A percentile compares a stretch with the other conserved stretches of the same genome.
phyloP scores from a whole-genome alignment of 768 basidiomycete species.

The Mycena indigotica region DNA sequence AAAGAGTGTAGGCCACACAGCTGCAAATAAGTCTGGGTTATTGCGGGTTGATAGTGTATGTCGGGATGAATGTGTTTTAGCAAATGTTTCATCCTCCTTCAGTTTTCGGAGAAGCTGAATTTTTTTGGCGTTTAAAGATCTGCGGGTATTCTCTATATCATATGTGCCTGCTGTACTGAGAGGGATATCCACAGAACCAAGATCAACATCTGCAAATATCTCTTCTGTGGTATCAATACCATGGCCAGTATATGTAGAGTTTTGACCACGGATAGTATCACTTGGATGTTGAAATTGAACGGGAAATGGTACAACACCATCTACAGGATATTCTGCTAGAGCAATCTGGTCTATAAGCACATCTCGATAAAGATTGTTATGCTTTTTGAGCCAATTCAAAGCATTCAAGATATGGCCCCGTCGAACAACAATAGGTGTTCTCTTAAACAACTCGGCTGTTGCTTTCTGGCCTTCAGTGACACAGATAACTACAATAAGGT shows the following conservation, averaged over 20 bases:
- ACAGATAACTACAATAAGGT: constrained; percentile 20
- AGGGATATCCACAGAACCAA: neutral
- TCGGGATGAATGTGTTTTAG: neutral
- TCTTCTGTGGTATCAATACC: constrained; percentile 13
- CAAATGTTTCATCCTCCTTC: neutral
- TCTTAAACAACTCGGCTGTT: constrained; percentile 5
- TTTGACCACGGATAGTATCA: constrained; percentile 11
- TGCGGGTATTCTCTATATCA: too few relatives aligned
- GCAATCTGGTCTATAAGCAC: constrained; percentile 8
- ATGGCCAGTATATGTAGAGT: constrained; percentile 18
- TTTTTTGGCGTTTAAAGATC: neutral
- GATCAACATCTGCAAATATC: neutral
- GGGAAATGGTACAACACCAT: constrained; percentile 9
- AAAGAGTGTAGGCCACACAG: constrained; percentile 17
- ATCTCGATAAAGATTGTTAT: constrained; percentile 19
- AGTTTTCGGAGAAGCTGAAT: neutral
- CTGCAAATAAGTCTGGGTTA: constrained; percentile 19
- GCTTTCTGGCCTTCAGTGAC: constrained; percentile 5
- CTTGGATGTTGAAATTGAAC: constrained; percentile 11
- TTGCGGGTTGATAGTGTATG: constrained; percentile 2
- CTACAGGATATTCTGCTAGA: constrained; percentile 14
- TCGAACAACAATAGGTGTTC: constrained; percentile 21
- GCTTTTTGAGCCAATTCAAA: constrained; percentile 15
- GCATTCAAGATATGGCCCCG: constrained; percentile 2
- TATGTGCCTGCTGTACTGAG: neutral